Conservation (phyloP, 2,329 filamentous ascomycete species). For the Exserohilum rostratum region DNA sequence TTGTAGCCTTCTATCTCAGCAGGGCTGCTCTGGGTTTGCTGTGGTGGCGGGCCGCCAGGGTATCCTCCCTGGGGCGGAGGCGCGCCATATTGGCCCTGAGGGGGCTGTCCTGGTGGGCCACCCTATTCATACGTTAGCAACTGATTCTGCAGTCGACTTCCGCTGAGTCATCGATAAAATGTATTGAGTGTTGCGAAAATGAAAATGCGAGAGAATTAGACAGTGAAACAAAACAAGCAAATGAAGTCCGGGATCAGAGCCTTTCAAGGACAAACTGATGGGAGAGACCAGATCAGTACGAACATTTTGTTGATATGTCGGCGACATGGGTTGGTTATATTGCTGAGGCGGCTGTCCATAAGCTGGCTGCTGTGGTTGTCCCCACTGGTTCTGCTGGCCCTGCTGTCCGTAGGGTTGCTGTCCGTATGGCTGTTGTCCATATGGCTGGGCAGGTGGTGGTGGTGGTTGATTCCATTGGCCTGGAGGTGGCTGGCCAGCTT, state of each 20-base stretch:
- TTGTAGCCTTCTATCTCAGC: conserved; percentile 62
- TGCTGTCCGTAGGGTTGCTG: conserved; percentile 38
- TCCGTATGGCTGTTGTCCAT: conserved; percentile 35
- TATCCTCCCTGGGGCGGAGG: conserved; percentile 44
- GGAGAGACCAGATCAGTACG: conserved; percentile 13
- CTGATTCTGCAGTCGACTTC: neutral
- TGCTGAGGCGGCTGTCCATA: conserved; percentile 34
- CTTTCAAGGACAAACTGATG: neutral
- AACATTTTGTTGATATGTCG: conserved; percentile 29
- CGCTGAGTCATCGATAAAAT: conserved; percentile 23
- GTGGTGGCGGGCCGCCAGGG: conserved; percentile 41
- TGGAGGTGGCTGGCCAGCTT: conserved; percentile 26
- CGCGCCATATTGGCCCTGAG: conserved; percentile 45
- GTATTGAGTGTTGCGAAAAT: neutral
- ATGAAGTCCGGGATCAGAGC: neutral
- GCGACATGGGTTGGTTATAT: conserved; percentile 1
- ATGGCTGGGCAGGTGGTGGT: conserved; percentile 39
- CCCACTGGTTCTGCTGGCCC: conserved; percentile 44
- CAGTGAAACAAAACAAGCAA: neutral
- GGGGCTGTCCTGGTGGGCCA: conserved; percentile 34
- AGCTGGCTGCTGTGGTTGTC: conserved; percentile 42
- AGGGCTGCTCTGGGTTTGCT: conserved; percentile 52
- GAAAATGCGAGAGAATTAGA: neutral
- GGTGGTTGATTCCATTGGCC: conserved; percentile 30
- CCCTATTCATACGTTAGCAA: conserved; percentile 30